These are phyloP conservation scores for Ceratocystis colombiana DNA, from an alignment of 2,329 filamentous ascomycete genomes.

Conservation along the genomic window DNA sequence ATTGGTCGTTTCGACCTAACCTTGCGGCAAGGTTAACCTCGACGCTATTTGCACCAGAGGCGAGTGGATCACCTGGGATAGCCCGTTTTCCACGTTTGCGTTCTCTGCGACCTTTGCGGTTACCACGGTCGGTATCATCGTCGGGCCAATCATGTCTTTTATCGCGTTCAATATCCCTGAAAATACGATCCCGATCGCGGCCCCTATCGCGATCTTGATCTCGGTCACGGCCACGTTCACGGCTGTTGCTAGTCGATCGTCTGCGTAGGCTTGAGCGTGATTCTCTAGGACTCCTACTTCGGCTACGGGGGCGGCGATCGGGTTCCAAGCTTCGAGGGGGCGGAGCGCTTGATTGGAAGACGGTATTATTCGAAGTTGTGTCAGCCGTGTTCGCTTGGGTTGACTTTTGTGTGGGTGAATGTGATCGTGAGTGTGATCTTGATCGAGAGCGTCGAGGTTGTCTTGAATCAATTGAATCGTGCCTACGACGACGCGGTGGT, in stretches of 20 bases:
- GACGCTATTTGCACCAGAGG: conserved; percentile 41
- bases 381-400: not conserved
- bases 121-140: conserved; percentile 27
- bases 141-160: conserved; percentile 33
- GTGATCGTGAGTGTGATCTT: conserved; percentile 15
- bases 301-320: conserved; percentile 13
- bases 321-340: not conserved
- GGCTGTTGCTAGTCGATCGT: conserved; percentile 16
- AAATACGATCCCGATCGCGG: conserved; percentile 29
- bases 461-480: conserved; percentile 17
- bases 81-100: conserved; percentile 19
- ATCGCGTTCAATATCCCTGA: conserved; percentile 30
- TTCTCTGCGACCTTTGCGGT: conserved; percentile 20
- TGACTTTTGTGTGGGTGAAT: not conserved
- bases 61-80: conserved; percentile 21
- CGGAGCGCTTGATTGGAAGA: not conserved
- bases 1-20: conserved; percentile 33
- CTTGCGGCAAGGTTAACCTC: conserved; percentile 43
- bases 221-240: conserved; percentile 17
- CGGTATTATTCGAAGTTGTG: conserved; percentile 1
- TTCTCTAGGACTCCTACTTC: conserved; percentile 16
- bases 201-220: conserved; percentile 25
- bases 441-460: conserved; percentile 11
- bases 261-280: conserved; percentile 14
- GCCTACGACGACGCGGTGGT: conserved; percentile 18